Conservation (phyloP, 202 grass and related monocot genomes). For the Setaria italica region DNA sequence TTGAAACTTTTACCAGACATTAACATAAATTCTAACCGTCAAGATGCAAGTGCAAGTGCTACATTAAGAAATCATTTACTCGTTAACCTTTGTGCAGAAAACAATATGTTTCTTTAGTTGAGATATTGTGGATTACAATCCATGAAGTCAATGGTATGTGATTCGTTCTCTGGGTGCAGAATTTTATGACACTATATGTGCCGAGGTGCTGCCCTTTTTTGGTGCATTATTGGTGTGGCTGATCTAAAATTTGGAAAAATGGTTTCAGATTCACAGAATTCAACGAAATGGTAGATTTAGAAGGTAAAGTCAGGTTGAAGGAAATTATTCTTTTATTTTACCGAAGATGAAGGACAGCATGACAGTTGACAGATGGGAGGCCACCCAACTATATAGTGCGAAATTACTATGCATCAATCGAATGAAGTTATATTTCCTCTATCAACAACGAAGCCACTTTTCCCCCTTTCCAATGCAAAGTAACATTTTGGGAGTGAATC, state of each 20-base stretch:
- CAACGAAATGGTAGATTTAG: neutral
- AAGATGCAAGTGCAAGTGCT: neutral
- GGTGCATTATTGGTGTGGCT: neutral
- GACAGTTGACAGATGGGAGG: no score
- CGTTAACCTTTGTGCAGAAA: neutral
- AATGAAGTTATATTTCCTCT: no score
- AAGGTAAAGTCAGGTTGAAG: neutral
- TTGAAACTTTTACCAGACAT: neutral
- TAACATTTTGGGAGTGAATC: no score
- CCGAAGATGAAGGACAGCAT: no score
- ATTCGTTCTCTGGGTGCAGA: neutral
- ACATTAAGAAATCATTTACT: neutral
- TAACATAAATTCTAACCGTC: neutral
- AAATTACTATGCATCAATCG: no score
- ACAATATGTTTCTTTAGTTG: neutral
- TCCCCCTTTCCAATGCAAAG: no score
- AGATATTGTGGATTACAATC: neutral
- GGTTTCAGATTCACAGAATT: neutral
- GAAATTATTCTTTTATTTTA: neutral
- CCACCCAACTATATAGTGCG: no score
- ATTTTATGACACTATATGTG: neutral
- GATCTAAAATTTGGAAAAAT: neutral
- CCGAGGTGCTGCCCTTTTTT: neutral
- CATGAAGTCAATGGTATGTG: neutral
- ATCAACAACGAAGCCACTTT: no score